A percentile compares a stretch with the other conserved stretches of the same genome.
Evolutionary conservation across 139 green algal species (phyloP).

Genomic region (Chlorella sp.): DNA sequence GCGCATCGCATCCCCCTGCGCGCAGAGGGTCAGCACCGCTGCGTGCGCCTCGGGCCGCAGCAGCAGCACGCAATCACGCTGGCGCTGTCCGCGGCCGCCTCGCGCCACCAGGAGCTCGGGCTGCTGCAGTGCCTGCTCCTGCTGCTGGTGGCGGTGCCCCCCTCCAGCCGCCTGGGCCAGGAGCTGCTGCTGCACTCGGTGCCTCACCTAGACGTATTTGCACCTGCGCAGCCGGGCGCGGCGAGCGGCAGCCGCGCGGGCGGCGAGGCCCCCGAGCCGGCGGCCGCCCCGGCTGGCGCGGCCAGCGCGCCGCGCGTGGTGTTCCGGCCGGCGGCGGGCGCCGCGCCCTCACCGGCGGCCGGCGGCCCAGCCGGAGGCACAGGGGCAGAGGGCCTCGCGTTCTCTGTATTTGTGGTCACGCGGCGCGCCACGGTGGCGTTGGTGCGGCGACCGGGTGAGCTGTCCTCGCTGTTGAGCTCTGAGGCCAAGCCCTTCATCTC

Average conservation of each 20-base stretch:
- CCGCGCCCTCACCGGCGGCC: neutral
- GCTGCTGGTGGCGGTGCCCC: slow-evolving; percentile 13
- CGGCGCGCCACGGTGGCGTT: slow-evolving; percentile 28
- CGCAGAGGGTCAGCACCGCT: slow-evolving; percentile 1
- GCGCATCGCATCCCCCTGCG: neutral
- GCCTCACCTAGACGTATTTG: neutral
- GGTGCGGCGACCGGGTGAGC: neutral
- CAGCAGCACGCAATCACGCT: slow-evolving; percentile 21
- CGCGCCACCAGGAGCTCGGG: slow-evolving; percentile 8
- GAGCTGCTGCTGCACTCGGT: neutral
- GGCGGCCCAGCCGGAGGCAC: neutral
- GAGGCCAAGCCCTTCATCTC: slow-evolving; percentile 40
- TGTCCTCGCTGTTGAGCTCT: slow-evolving; percentile 7
- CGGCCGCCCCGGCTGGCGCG: neutral
- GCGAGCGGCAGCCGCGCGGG: neutral
- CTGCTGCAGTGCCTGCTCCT: slow-evolving; percentile 36
- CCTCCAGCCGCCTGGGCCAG: neutral
- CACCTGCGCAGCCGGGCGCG: neutral
- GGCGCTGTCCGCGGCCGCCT: slow-evolving; percentile 16
- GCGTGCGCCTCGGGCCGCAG: slow-evolving; percentile 4
- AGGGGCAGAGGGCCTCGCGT: neutral
- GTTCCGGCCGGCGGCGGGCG: neutral
- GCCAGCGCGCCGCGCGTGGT: too few relatives aligned
- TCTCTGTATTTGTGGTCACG: slow-evolving; percentile 22
- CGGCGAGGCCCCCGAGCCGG: neutral